phyloP scores from a whole-genome alignment of 2,329 filamentous ascomycete species.

The Metarhizium rileyi region DNA sequence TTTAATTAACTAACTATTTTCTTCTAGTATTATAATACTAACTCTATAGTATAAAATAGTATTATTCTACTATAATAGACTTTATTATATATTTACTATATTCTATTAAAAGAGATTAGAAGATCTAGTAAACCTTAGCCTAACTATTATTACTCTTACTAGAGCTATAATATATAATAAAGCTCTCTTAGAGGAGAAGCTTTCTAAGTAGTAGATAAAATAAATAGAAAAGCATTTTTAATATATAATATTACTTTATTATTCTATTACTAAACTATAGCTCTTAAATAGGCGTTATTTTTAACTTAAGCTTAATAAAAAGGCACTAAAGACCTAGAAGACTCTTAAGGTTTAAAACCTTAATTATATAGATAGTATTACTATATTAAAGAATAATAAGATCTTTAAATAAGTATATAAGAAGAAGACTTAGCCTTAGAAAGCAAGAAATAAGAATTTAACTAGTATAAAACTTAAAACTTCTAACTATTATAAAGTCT shows the following conservation, averaged over 20 bases:
- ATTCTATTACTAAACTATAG: neutral
- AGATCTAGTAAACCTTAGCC: neutral
- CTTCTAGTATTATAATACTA: neutral
- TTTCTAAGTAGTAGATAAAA: neutral
- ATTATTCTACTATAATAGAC: neutral
- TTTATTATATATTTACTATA: neutral
- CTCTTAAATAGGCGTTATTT: neutral
- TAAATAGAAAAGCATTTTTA: neutral
- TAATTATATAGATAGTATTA: neutral
- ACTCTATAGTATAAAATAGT: neutral
- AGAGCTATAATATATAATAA: neutral
- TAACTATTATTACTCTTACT: neutral
- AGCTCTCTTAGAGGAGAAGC: neutral
- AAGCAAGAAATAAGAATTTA: too few species aligned
- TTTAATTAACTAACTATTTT: neutral
- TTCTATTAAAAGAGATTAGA: neutral
- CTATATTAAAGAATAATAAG: neutral
- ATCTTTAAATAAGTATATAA: too few species aligned
- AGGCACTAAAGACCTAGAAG: neutral
- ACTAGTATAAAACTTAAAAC: too few species aligned
- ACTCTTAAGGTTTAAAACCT: neutral
- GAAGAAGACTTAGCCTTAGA: too few species aligned
- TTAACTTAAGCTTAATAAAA: neutral
- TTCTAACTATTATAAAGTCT: too few species aligned
- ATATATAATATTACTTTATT: neutral